A percentile compares a stretch with the other conserved stretches of the same genome.
Evolutionary conservation across 1,284 basidiomycete species (phyloP).

Genomic region (Peniophora sp.): DNA sequence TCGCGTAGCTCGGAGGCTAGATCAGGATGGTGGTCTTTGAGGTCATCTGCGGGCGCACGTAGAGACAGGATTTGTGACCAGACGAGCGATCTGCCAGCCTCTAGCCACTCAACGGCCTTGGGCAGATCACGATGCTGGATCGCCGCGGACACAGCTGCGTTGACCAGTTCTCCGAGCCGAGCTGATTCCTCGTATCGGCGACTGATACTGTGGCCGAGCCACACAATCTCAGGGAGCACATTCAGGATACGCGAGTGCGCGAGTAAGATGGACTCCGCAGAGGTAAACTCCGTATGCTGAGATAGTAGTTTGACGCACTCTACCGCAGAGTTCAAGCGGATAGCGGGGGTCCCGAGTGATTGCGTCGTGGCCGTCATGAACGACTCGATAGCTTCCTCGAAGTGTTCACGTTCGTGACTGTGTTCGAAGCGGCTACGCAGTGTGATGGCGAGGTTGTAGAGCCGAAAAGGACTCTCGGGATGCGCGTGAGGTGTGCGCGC

Average conservation of each 20-base stretch:
- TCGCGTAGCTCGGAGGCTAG: background rate
- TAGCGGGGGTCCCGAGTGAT: background rate
- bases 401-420: background rate
- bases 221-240: background rate
- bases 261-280: background rate
- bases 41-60: background rate
- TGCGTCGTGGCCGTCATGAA: background rate
- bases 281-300: background rate
- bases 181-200: background rate
- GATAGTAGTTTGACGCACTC: background rate
- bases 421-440: background rate
- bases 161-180: background rate
- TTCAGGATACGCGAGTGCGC: background rate
- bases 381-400: background rate
- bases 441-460: background rate
- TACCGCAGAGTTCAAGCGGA: background rate
- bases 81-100: background rate
- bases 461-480: background rate
- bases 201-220: background rate
- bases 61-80: background rate
- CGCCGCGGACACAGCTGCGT: background rate
- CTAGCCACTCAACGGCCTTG: background rate
- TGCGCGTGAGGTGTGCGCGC: background rate
- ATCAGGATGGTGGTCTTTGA: background rate
- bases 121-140: background rate